These are phyloP conservation scores for Fusarium liriodendri DNA, from an alignment of 2,329 filamentous ascomycete genomes.

Conservation along the genomic window DNA sequence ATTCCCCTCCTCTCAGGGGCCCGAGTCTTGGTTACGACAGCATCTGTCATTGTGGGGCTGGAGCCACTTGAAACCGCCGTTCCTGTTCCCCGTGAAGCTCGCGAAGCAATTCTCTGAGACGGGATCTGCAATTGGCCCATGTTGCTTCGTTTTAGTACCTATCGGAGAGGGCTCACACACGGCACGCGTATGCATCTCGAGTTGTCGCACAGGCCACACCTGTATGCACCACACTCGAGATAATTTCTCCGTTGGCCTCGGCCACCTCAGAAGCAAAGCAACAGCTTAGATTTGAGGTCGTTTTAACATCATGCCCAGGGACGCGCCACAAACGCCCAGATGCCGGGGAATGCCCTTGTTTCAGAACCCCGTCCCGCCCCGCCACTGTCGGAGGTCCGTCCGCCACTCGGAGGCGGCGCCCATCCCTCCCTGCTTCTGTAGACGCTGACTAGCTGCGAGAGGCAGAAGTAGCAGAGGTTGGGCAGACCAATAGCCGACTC, in stretches of 20 bases:
- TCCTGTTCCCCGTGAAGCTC: slow-evolving; percentile 18
- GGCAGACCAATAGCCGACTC: slow-evolving; percentile 20
- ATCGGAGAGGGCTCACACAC: not conserved
- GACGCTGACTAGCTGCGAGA: slow-evolving; percentile 16
- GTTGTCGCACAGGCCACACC: not conserved
- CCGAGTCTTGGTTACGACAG: slow-evolving; percentile 21
- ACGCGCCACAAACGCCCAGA: not conserved
- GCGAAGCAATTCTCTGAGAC: slow-evolving; percentile 6
- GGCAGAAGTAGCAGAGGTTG: slow-evolving; percentile 5
- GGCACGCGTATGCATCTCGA: not conserved
- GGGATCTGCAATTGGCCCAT: slow-evolving; percentile 22
- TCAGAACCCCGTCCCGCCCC: slow-evolving; percentile 29
- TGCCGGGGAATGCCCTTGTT: slow-evolving; percentile 29
- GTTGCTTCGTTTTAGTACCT: not conserved
- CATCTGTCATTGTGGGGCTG: slow-evolving; percentile 33
- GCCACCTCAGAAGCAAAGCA: not conserved
- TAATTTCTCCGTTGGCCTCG: slow-evolving; percentile 4
- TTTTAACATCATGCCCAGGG: not conserved
- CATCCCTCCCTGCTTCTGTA: slow-evolving; percentile 5
- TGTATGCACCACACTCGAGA: not conserved
- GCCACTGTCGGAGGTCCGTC: slow-evolving; percentile 23
- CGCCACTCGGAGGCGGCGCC: slow-evolving; percentile 34
- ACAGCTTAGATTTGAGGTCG: not conserved
- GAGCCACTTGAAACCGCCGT: slow-evolving; percentile 43
- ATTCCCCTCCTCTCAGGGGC: slow-evolving; percentile 30